Evolutionary conservation across 208 protist genomes (phyloP).

Genomic region (Leptomonas seymouri): DNA sequence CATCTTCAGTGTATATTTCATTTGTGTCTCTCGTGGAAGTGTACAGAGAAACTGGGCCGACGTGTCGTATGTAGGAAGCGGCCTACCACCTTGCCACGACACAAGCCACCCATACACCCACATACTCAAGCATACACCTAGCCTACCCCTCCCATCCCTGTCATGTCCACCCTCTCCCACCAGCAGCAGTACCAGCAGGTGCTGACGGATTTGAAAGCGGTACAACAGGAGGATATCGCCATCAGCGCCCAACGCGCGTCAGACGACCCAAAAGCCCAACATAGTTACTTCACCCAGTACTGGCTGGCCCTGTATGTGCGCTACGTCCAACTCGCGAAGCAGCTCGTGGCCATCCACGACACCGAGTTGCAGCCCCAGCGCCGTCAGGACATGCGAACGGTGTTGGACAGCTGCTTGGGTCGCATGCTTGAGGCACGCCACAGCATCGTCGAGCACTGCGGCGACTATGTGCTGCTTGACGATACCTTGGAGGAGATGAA

Average conservation of each 20-base stretch:
- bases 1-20: no score
- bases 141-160: neutral
- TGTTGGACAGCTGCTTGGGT: slow-evolving; percentile 92
- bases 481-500: slow-evolving; percentile 93
- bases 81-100: no score
- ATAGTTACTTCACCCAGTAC: slow-evolving; percentile 71
- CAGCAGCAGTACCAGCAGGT: slow-evolving; percentile 81
- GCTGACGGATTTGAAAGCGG: slow-evolving; percentile 63
- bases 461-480: slow-evolving; percentile 88
- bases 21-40: no score
- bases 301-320: slow-evolving; percentile 91
- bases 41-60: no score
- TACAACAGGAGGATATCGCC: slow-evolving; percentile 70
- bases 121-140: neutral
- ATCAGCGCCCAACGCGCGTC: slow-evolving; percentile 45
- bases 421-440: slow-evolving; percentile 94
- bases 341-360: slow-evolving; percentile 88
- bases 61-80: no score
- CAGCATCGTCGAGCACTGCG: slow-evolving; percentile 72
- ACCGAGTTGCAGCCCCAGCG: slow-evolving; percentile 95
- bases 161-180: slow-evolving; percentile 86
- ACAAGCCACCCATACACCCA: neutral
- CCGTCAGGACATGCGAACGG: slow-evolving; percentile 83
- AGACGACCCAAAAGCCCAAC: slow-evolving; percentile 46
- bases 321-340: slow-evolving; percentile 87